A percentile compares a stretch with the other conserved stretches of the same genome.
These are phyloP conservation scores for Geranomyces variabilis DNA, from an alignment of 192 early-diverging fungal genomes.

Conservation along the genomic window DNA sequence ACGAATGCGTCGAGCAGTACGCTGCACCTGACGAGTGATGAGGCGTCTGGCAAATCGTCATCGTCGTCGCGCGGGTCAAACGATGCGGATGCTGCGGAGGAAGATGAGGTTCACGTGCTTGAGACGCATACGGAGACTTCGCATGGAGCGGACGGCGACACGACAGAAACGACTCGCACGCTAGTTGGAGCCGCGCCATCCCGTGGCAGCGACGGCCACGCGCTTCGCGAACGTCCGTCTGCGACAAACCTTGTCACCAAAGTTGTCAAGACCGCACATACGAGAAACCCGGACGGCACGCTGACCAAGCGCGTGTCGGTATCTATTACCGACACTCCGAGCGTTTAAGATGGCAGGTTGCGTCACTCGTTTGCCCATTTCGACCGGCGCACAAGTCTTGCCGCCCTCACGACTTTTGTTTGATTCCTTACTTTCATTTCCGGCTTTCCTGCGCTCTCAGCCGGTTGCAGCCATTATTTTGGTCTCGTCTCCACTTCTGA, in stretches of 20 bases:
- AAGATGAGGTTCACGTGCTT: background rate
- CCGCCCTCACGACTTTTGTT: no score
- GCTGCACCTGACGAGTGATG: background rate
- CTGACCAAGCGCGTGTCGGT: conserved; percentile 18
- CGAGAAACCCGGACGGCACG: conserved; percentile 10
- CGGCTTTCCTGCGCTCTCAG: no score
- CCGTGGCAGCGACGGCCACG: background rate
- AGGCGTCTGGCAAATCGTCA: background rate
- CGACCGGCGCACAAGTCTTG: no score
- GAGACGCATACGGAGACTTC: background rate
- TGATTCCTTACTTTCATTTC: no score
- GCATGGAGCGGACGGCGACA: background rate
- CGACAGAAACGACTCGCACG: conserved; percentile 6
- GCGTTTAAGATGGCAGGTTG: background rate
- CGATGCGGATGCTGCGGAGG: background rate
- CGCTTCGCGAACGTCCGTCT: no score
- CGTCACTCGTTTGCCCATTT: no score
- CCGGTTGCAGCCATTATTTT: no score
- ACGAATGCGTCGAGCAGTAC: background rate
- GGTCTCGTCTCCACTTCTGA: no score
- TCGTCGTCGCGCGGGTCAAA: background rate
- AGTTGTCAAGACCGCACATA: background rate
- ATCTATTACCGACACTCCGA: background rate
- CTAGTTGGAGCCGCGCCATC: background rate
- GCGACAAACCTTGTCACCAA: background rate